Base-by-base conservation (phyloP, 306 rosid genomes). In the Parietaria judaica region DNA sequence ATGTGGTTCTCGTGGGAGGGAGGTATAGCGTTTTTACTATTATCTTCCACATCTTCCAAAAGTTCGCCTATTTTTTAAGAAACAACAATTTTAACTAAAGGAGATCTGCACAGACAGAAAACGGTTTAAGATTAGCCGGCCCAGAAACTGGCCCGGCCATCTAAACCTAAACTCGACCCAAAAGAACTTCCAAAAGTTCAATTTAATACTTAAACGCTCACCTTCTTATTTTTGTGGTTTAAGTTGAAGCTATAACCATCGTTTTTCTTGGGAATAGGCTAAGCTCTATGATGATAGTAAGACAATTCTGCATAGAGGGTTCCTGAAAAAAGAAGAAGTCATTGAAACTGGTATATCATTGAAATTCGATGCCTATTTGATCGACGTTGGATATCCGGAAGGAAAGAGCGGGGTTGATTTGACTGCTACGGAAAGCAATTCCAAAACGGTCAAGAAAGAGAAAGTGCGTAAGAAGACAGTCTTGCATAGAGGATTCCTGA, bases 301-400 rank as follows among this genome's bases (percentile, higher is more conserved):
- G 78, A 77, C 67, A 54, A 63, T 84, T 46, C 46, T 85, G 72
- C 84, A 77, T 48, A 78, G 78, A 54, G 75, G 84, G 81, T 83
- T 83, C 66, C 73, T 85, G 46, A 79, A 75, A 67, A 79, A 79
- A 71, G 80, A 81, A 64, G 94, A 80, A 77, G 77, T 71, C 61
- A 60, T 88, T 81, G 65, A 64, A 70, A 48, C 78, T 41, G 83
- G 90, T 63, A 78, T 73, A 68, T 72, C 83, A 49, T 60, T 83
- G 55, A 17, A 70, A 54, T 85, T 88, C 62, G 79, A 58, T 76
- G 76, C 83, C 51, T 87, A 88, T 85, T 73, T 85, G 69, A 81
- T 83, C 63, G 83, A 85, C 39, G 75, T 81, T 15, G 88, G 88
- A 72, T 87, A 83, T 63, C 80, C 76, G 47, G 80, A 74, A 64